Evolutionary conservation across 163 green algal genomes (phyloP).

Genomic region (Chlorella variabilis): DNA sequence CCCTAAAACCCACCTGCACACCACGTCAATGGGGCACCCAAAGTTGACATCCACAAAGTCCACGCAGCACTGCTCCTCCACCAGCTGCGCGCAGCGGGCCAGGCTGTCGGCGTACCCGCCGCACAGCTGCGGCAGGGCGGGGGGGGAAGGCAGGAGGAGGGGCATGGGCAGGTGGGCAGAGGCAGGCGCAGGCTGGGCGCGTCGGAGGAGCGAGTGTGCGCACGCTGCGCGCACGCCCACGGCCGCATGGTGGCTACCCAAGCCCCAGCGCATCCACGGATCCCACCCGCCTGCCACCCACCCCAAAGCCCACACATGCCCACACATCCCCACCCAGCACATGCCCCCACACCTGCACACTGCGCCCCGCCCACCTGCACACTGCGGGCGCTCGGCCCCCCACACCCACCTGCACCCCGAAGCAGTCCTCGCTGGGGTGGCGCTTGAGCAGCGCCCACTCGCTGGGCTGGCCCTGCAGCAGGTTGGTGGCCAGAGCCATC

Average conservation of each 20-base stretch:
- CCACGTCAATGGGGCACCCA: constrained; percentile 87
- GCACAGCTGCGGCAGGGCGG: constrained; percentile 65
- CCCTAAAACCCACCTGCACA: constrained; percentile 59
- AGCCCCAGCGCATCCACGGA: no score
- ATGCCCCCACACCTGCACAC: no score
- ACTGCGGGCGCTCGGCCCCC: no score
- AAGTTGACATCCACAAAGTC: constrained; percentile 97
- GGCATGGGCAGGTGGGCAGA: not conserved
- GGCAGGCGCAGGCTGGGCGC: no score
- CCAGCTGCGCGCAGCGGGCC: constrained; percentile 71
- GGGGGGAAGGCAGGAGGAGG: not conserved
- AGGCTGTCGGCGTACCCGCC: constrained; percentile 88
- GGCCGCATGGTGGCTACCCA: no score
- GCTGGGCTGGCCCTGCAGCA: constrained; percentile 89
- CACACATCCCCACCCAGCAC: no score
- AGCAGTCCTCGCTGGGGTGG: constrained; percentile 93
- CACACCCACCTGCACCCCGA: constrained; percentile 90
- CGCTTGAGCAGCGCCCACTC: constrained; percentile 98
- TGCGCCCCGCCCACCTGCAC: no score
- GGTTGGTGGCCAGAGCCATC: constrained; percentile 95
- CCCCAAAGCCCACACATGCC: no score
- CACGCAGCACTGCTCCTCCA: constrained; percentile 59
- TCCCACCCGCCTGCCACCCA: no score
- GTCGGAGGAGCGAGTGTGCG: no score
- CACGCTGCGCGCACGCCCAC: no score